These are phyloP conservation scores for Zymoseptoria brevis DNA, from an alignment of 2,329 filamentous ascomycete species.

Conservation along the genomic window DNA sequence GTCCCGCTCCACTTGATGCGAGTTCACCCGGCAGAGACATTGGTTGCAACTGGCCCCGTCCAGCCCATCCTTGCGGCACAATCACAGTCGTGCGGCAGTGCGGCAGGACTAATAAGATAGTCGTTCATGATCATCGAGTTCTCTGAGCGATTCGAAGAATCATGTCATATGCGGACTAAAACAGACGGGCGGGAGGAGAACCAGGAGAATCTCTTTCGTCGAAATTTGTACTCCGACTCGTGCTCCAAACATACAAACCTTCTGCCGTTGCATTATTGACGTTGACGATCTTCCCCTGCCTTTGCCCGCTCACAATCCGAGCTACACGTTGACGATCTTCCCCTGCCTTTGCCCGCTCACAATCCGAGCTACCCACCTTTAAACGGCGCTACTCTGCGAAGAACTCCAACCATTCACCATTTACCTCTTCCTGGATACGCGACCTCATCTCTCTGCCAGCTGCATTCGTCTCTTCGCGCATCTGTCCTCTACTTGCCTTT, in stretches of 20 bases:
- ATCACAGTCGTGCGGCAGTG: neutral
- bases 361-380: neutral
- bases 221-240: neutral
- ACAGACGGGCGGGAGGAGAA: neutral
- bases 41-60: neutral
- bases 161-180: neutral
- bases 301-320: neutral
- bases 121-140: neutral
- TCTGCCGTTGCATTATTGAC: neutral
- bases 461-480: neutral
- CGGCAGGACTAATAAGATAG: neutral
- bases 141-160: neutral
- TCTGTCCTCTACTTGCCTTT: neutral
- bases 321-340: too few species aligned
- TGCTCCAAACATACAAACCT: neutral
- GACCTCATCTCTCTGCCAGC: neutral
- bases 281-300: neutral
- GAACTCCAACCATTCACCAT: neutral
- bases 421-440: neutral
- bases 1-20: neutral
- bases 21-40: neutral
- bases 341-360: neutral
- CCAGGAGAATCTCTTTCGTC: neutral
- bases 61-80: neutral
- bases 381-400: neutral